Evolutionary conservation across 495 filamentous ascomycete species (phyloP), one percentile per base, ranked within the genome.

Genomic region (Cudoniella acicularis): DNA sequence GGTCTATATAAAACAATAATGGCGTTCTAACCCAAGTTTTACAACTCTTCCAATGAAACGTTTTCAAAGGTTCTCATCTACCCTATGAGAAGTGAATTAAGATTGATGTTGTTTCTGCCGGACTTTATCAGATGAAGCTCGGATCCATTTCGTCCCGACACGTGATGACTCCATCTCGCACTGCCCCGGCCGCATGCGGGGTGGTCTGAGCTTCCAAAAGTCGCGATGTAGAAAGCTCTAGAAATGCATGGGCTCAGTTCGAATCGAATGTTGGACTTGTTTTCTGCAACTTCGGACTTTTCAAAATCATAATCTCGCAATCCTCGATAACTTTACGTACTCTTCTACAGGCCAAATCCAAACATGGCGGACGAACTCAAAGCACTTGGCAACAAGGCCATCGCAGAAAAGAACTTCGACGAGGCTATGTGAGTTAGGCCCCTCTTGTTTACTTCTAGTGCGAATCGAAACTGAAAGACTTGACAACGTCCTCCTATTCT

Each of bases 331-430:
- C n/a, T 16, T 25, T 61, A 20, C 8, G 36, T 10, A 45, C 22
- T 52, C 23, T 52, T 27, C 3, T 18, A 51, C 11, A 45, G 51
- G 13, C 20, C n/a, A 27, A 49, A 16, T 11, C 21, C 46, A 22
- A 62, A 10, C 23, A 69, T 69, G 67, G 80, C 78, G 52, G 80
- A 82, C 64, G 79, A 77, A 77, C 83, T 98, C 64, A 98, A 98
- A 80, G 90, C 92, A 62, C 87, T 92, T 70, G 94, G 94, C 79
- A 98, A 98, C 79, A 95, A 96, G 75, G 92, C 94, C 75, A 98
- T 98, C 71, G 85, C 90, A 61, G 91, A 87, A 49, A 98, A 98
- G 80, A 89, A 97, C 68, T 98, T 96, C 68, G 80, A 92, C 65
- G 92, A 92, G 72, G 93, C 94, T 63, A 85, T 97, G 94, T 98